phyloP scores from a whole-genome alignment of 129 eudicot species.

The Artemisia tridentata region DNA sequence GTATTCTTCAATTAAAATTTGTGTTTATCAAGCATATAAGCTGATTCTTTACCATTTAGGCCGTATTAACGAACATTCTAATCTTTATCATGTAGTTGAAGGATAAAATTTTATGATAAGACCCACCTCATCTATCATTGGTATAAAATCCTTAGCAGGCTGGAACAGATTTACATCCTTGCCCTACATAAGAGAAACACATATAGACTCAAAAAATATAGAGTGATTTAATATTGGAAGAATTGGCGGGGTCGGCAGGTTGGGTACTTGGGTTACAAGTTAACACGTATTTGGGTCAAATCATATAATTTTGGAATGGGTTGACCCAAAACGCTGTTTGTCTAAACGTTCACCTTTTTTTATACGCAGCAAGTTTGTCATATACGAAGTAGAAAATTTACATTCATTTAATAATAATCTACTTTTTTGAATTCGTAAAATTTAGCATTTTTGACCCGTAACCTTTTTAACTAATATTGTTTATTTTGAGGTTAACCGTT shows the following conservation, averaged over 20 bases:
- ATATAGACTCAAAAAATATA: not conserved
- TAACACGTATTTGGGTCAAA: not conserved
- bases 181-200: slow-evolving; percentile 41
- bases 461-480: no score
- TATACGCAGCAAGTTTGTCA: no score
- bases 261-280: not conserved
- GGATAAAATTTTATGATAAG: not conserved
- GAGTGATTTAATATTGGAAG: not conserved
- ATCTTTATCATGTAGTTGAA: not conserved
- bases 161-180: slow-evolving; percentile 70
- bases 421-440: no score
- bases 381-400: not conserved
- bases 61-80: not conserved
- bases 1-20: not conserved
- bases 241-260: not conserved
- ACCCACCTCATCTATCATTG: slow-evolving; percentile 75
- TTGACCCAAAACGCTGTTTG: no score
- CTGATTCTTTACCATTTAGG: not conserved
- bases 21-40: not conserved
- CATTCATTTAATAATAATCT: not conserved
- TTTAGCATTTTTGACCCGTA: no score
- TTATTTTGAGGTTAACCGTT: no score
- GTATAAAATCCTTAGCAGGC: slow-evolving; percentile 81
- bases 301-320: not conserved
- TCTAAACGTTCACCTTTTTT: no score